Evolutionary conservation across 495 filamentous ascomycete species (phyloP), one percentile per base, ranked within the genome.

Genomic region (Penicillium simplicissimum): DNA sequence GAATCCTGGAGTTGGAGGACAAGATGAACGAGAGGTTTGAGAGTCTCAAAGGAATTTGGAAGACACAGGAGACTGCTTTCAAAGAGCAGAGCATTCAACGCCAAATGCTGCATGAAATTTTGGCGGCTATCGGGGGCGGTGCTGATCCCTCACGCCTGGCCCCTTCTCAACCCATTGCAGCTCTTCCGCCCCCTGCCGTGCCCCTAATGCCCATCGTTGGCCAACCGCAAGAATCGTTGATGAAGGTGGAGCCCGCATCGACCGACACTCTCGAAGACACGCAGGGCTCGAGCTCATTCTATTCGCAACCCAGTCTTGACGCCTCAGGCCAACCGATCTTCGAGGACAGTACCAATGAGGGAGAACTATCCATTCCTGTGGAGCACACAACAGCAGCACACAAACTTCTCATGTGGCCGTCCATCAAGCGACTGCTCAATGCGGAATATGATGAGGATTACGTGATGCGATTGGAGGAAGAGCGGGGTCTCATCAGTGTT

Each of bases 311-410:
- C n/a, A 53, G 31, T n/a, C n/a, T 53, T 8, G 51, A 53, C 19
- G 21, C 25, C 62, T 9, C 38, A 28, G 13, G 54, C 19, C 34
- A 36, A 14, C n/a, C 56, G n/a, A 49, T 37, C 38, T 64, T 60
- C 10, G 60, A 61, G 17, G 68, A 66, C 14, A 52, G 38, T 25
- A 69, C 68, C 15, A 66, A 73, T 14, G 76, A 79, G 36, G 84
- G 82, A 52, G 81, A 83, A 31, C 79, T 87, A n/a, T 84, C 85
- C 4, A 89, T 96, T 51, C 88, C 89, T 0, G 79, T 84, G 7
- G 89, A 92, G 38, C 92, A 96, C 67, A 91, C 89, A 3, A 96
- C 91, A 0, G 85, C 90, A 28, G 91, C 92, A 1, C 89, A 92
- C 40, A 84, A 90, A 55, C 75, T 96, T 14, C 78, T 93, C n/a